Conservation (phyloP, 768 basidiomycete species). For the Russula sp. region DNA sequence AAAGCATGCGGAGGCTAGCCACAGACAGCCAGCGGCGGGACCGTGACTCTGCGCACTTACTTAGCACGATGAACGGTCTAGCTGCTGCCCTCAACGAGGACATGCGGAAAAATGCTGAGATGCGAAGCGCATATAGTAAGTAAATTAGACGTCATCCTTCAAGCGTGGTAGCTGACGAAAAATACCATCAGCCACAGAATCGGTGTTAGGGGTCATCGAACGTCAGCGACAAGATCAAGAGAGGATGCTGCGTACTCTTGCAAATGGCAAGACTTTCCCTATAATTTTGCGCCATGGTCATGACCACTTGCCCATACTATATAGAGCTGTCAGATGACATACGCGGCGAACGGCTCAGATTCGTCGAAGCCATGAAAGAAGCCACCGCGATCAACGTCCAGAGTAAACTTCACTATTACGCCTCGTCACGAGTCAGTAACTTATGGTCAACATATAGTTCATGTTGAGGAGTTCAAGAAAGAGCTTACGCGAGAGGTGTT, state of each 20-base stretch:
- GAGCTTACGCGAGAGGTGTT: constrained; percentile 71
- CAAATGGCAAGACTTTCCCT: constrained; percentile 44
- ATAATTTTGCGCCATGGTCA: neutral
- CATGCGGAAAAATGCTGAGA: constrained; percentile 35
- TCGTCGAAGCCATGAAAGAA: constrained; percentile 94
- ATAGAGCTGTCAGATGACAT: constrained; percentile 79
- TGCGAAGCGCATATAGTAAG: constrained; percentile 38
- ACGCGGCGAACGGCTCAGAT: constrained; percentile 75
- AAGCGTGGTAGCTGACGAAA: constrained; percentile 10
- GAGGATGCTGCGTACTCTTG: constrained; percentile 56
- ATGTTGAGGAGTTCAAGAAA: constrained; percentile 85
- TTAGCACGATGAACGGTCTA: constrained; percentile 34
- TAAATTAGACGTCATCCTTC: constrained; percentile 20
- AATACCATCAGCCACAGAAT: constrained; percentile 42
- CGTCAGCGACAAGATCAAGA: constrained; percentile 72
- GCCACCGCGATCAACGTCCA: constrained; percentile 86
- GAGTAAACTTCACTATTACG: constrained; percentile 35
- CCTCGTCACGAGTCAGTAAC: neutral
- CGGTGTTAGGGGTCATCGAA: constrained; percentile 56
- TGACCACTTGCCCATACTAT: neutral
- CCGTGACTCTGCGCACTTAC: constrained; percentile 30
- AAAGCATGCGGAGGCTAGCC: constrained; percentile 34
- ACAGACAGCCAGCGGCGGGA: constrained; percentile 32
- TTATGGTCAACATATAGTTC: constrained; percentile 41
- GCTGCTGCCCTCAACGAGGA: constrained; percentile 39